A percentile compares a stretch with the other conserved stretches of the same genome.
phyloP scores from a whole-genome alignment of 768 basidiomycete species.

The Pleurotus cornucopiae region DNA sequence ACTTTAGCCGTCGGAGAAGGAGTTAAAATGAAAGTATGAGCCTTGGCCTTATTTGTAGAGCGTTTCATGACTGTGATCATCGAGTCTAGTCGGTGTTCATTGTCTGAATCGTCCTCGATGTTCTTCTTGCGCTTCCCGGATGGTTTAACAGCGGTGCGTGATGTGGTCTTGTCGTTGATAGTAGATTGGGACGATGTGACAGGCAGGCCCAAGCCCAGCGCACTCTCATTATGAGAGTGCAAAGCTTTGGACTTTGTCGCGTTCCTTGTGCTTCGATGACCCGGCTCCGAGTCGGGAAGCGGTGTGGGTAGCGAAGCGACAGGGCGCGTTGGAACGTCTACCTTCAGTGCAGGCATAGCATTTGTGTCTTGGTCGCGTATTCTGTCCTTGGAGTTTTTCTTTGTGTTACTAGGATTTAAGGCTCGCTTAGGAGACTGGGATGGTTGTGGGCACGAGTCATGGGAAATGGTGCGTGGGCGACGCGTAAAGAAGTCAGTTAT shows the following conservation, averaged over 20 bases:
- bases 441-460: neutral
- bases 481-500: constrained; percentile 9
- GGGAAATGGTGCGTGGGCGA: neutral
- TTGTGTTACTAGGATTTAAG: neutral
- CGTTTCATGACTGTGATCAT: constrained; percentile 25
- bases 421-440: neutral
- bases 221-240: neutral
- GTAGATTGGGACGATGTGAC: neutral
- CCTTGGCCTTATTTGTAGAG: constrained; percentile 10
- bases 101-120: constrained; percentile 33
- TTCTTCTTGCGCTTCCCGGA: constrained; percentile 26
- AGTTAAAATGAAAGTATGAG: neutral
- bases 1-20: neutral
- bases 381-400: neutral
- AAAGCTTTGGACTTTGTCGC: neutral
- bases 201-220: neutral
- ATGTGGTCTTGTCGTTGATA: neutral
- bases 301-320: neutral
- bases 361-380: neutral
- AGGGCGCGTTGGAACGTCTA: neutral
- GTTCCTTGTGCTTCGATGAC: neutral
- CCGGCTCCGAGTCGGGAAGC: neutral
- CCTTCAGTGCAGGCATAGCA: neutral
- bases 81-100: constrained; percentile 17
- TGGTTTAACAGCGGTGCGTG: neutral